phyloP scores from a whole-genome alignment of 2,329 filamentous ascomycete genomes.

The Cryphonectria radicalis region DNA sequence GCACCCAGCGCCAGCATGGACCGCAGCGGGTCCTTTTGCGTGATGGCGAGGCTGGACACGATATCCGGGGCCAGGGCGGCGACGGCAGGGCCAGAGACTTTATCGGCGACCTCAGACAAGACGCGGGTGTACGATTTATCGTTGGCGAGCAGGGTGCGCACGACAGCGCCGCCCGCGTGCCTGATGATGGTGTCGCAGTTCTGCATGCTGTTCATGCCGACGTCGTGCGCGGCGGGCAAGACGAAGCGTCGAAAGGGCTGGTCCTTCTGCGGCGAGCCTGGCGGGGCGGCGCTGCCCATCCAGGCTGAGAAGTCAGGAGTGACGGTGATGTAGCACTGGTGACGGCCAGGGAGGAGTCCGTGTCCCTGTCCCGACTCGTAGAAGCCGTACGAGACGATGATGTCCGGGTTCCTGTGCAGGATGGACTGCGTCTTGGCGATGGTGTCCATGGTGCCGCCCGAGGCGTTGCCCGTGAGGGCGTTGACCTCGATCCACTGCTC shows the following conservation, averaged over 20 bases:
- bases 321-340: slow-evolving; percentile 52
- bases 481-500: slow-evolving; percentile 52
- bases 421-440: slow-evolving; percentile 40
- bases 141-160: slow-evolving; percentile 33
- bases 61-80: slow-evolving; percentile 45
- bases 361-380: slow-evolving; percentile 52
- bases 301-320: slow-evolving; percentile 47
- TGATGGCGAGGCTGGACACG: slow-evolving; percentile 53
- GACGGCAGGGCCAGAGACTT: slow-evolving; percentile 36
- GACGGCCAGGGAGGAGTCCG: slow-evolving; percentile 45
- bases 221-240: slow-evolving; percentile 51
- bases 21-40: slow-evolving; percentile 52
- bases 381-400: slow-evolving; percentile 51
- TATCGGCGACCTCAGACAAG: slow-evolving; percentile 35
- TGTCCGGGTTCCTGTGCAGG: slow-evolving; percentile 38
- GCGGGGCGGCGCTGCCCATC: slow-evolving; percentile 48
- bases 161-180: slow-evolving; percentile 40
- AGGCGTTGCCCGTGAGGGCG: slow-evolving; percentile 47
- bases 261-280: slow-evolving; percentile 42
- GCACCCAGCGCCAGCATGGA: slow-evolving; percentile 51
- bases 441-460: slow-evolving; percentile 44
- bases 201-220: slow-evolving; percentile 57
- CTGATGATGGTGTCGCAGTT: slow-evolving; percentile 45
- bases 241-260: slow-evolving; percentile 49
- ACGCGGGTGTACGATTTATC: slow-evolving; percentile 31